These are phyloP conservation scores for Chlorella sp. DNA, from an alignment of 139 green algal species.

Conservation along the genomic window DNA sequence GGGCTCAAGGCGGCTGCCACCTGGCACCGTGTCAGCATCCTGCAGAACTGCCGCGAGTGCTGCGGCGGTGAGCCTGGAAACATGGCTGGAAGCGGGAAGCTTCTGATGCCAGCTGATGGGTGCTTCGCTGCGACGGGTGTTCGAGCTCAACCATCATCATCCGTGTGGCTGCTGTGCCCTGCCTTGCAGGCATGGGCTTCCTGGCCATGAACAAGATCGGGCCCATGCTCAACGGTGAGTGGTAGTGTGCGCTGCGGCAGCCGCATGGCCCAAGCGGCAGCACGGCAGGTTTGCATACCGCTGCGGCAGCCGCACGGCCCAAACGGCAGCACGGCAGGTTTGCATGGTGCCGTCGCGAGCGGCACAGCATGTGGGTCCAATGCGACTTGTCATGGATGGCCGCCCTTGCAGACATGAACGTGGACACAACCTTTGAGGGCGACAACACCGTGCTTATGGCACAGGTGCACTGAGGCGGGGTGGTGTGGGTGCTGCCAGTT, in stretches of 20 bases:
- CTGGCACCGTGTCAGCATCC: conserved; percentile 75
- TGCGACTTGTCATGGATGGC: too few species aligned
- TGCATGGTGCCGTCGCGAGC: too few species aligned
- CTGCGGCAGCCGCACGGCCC: too few species aligned
- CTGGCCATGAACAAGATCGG: conserved; percentile 87
- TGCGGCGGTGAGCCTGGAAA: conserved; percentile 63
- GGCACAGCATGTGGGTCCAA: too few species aligned
- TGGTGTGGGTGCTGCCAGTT: too few species aligned
- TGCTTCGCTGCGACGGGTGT: too few species aligned
- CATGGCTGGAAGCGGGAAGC: not conserved
- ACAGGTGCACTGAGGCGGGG: conserved; percentile 12
- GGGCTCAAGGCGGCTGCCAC: conserved; percentile 90
- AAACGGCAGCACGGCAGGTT: too few species aligned
- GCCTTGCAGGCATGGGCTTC: conserved; percentile 68
- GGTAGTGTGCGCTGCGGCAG: too few species aligned
- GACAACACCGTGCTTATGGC: conserved; percentile 96
- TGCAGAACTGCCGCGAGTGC: conserved; percentile 84
- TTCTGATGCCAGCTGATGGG: not conserved
- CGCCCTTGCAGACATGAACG: conserved; percentile 90
- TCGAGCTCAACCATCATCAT: too few species aligned
- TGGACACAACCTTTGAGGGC: conserved; percentile 90
- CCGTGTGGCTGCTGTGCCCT: too few species aligned
- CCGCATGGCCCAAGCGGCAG: too few species aligned
- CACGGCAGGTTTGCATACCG: too few species aligned
- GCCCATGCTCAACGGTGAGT: conserved; percentile 64